These are phyloP conservation scores for Ploettnerulaceae sp. DNA, from an alignment of 2,329 filamentous ascomycete genomes.

Conservation along the genomic window DNA sequence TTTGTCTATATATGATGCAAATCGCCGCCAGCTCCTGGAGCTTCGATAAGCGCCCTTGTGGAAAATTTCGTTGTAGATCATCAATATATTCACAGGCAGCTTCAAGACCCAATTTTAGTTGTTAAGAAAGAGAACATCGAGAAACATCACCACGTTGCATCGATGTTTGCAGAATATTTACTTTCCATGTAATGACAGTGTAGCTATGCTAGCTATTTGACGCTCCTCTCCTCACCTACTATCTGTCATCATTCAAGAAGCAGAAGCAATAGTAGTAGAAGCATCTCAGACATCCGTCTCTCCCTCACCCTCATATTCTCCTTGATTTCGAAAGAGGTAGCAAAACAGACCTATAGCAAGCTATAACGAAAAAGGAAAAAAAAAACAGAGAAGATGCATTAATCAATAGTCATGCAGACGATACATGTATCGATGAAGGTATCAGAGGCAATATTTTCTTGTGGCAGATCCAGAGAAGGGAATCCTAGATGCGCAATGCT, in stretches of 20 bases:
- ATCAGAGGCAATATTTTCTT: not conserved
- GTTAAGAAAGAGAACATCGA: no score
- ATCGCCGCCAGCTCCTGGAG: no score
- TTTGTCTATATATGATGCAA: no score
- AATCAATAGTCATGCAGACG: conserved; percentile 1
- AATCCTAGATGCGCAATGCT: not conserved
- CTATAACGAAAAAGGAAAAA: not conserved
- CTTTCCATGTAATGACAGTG: not conserved
- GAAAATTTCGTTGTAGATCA: no score
- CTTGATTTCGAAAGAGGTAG: not conserved
- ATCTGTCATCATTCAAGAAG: not conserved
- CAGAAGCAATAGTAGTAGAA: not conserved
- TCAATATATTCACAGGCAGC: no score
- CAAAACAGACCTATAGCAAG: not conserved
- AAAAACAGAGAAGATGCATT: conserved; percentile 2
- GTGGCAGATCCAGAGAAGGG: not conserved
- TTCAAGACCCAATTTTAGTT: no score
- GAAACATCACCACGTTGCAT: no score
- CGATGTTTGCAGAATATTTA: no score
- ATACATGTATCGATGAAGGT: conserved; percentile 5
- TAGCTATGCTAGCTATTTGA: not conserved
- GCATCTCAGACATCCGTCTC: not conserved
- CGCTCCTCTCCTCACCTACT: not conserved
- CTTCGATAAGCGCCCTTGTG: no score
- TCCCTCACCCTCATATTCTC: not conserved